phyloP scores from a whole-genome alignment of 768 basidiomycete species.

The Tulasnella sp. region DNA sequence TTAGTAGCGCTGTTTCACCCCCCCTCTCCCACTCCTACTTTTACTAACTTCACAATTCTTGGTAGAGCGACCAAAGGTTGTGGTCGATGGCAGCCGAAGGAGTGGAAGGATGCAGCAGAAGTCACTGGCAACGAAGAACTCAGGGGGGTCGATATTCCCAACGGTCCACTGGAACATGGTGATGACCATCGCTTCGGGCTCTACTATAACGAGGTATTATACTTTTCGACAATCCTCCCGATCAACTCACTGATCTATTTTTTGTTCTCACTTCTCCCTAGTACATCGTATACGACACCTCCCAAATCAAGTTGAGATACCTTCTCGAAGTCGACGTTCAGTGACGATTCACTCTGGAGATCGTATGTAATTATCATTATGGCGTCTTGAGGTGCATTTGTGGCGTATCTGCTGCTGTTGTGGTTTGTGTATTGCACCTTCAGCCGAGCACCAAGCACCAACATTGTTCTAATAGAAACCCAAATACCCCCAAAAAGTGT shows the following conservation, averaged over 20 bases:
- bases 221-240: neutral
- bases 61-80: constrained; percentile 45
- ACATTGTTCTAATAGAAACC: neutral
- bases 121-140: constrained; percentile 41
- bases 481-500: neutral
- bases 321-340: constrained; percentile 14
- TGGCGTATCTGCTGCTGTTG: too few relatives aligned
- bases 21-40: neutral
- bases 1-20: constrained; percentile 23
- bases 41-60: neutral
- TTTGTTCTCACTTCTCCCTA: constrained; percentile 23
- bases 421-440: neutral
- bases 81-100: constrained; percentile 40
- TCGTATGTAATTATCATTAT: too few relatives aligned
- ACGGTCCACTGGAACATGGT: constrained; percentile 29
- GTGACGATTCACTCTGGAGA: neutral
- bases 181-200: constrained; percentile 29
- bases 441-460: neutral
- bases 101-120: constrained; percentile 51
- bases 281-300: constrained; percentile 52
- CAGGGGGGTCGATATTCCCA: constrained; percentile 48
- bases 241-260: neutral
- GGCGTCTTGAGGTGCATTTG: too few relatives aligned
- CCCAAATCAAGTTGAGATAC: constrained; percentile 44
- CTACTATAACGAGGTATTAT: constrained; percentile 48